These are phyloP conservation scores for Castanea crenata DNA, from an alignment of 306 rosid species.

Conservation along the genomic window DNA sequence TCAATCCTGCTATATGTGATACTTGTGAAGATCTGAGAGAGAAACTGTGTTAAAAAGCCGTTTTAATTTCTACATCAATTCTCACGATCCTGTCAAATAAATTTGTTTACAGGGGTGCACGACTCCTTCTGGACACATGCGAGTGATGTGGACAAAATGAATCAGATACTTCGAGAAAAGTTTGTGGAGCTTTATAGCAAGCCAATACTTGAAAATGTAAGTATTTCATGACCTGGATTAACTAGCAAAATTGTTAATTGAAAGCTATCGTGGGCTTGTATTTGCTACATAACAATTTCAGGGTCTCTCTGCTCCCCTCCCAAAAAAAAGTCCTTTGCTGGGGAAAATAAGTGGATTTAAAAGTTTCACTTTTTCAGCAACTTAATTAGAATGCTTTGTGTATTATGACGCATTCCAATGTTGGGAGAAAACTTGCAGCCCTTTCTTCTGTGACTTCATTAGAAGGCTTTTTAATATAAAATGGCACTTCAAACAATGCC, in stretches of 20 bases:
- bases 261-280: not conserved
- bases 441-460: not conserved
- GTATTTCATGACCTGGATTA: conserved; percentile 8
- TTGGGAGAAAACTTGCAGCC: not conserved
- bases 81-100: conserved; percentile 1
- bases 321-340: not conserved
- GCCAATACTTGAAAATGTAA: conserved; percentile 66
- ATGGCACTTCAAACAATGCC: not conserved
- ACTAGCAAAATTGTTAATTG: not conserved
- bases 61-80: not conserved
- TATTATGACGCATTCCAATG: not conserved
- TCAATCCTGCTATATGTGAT: not conserved
- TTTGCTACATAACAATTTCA: too few relatives aligned
- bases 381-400: not conserved
- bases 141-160: conserved; percentile 75
- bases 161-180: conserved; percentile 60
- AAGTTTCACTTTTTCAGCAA: not conserved
- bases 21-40: not conserved
- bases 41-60: not conserved
- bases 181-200: conserved; percentile 82
- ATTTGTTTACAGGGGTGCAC: conserved; percentile 64
- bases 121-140: conserved; percentile 95
- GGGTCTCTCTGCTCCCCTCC: not conserved
- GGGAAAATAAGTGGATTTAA: not conserved
- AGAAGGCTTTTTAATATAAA: not conserved